A percentile compares a stretch with the other conserved stretches of the same genome.
phyloP scores from a whole-genome alignment of 352 stramenopile genomes.

The Globisporangium cederbergense region DNA sequence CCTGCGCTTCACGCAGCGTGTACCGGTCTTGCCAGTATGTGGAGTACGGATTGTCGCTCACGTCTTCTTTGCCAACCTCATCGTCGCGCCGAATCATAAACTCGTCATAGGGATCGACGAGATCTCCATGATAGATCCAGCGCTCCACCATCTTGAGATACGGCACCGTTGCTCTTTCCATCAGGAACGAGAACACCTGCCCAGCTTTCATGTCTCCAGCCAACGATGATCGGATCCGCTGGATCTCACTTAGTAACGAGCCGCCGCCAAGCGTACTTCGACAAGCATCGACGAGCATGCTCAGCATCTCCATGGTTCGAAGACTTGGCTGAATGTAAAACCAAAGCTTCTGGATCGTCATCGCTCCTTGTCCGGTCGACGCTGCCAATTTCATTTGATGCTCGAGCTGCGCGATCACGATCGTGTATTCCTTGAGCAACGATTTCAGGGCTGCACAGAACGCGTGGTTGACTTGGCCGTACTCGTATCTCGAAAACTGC shows the following conservation, averaged over 20 bases:
- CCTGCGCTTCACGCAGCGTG: conserved; percentile 69
- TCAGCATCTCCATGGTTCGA: conserved; percentile 91
- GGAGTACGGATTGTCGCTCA: conserved; percentile 87
- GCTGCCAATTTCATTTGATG: conserved; percentile 48
- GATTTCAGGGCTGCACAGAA: conserved; percentile 91
- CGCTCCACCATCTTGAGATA: conserved; percentile 90
- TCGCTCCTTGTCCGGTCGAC: conserved; percentile 19
- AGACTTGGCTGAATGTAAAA: conserved; percentile 91
- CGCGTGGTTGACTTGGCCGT: conserved; percentile 92
- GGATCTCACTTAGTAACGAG: conserved; percentile 89
- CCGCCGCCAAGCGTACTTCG: conserved; percentile 82
- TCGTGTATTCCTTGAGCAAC: conserved; percentile 92
- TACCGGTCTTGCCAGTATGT: conserved; percentile 90
- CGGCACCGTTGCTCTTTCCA: conserved; percentile 78
- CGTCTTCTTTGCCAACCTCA: conserved; percentile 72
- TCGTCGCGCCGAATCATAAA: conserved; percentile 89
- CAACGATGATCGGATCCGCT: conserved; percentile 75
- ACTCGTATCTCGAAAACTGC: conserved; percentile 86
- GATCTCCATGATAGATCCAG: conserved; percentile 89
- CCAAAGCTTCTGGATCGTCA: conserved; percentile 92
- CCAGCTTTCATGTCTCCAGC: conserved; percentile 76
- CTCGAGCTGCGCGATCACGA: conserved; percentile 91
- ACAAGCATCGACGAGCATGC: conserved; percentile 73
- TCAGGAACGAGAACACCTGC: conserved; percentile 79
- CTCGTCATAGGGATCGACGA: conserved; percentile 90